Percentiles rank a stretch among this genome's conserved stretches.
Evolutionary conservation across 345 rosid species (phyloP).

Genomic region (Melaleuca quinquenervia): DNA sequence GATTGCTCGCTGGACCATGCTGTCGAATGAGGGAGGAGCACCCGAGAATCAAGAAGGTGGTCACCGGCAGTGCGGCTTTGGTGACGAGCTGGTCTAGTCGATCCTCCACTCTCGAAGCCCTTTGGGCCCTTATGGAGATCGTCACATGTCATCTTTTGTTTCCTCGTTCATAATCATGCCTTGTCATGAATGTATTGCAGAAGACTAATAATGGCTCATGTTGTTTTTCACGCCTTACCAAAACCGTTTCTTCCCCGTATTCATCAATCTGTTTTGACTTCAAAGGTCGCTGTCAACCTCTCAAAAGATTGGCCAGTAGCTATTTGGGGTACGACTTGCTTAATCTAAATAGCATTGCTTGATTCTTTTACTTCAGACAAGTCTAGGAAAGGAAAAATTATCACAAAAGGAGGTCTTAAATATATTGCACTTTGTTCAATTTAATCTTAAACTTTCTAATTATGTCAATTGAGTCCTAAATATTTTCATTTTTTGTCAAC

Average conservation of each 20-base stretch:
- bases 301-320: accelerated
- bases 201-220: accelerated
- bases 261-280: not conserved
- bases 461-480: too few species aligned
- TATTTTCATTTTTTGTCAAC: too few species aligned
- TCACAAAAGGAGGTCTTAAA: too few species aligned
- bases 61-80: not conserved
- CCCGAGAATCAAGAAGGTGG: accelerated
- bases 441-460: too few species aligned
- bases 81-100: not conserved
- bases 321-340: not conserved
- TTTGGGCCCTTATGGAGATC: not conserved
- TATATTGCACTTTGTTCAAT: too few species aligned
- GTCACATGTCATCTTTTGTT: not conserved
- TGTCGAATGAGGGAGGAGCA: not conserved
- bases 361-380: not conserved
- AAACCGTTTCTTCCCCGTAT: not conserved
- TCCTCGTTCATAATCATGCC: not conserved
- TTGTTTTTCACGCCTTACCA: accelerated
- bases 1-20: not conserved
- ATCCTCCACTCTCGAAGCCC: not conserved
- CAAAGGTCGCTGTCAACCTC: accelerated
- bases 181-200: not conserved
- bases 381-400: not conserved
- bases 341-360: not conserved